These are phyloP conservation scores for Solanum lignicaule DNA, from an alignment of 257 asterid species.

Conservation along the genomic window DNA sequence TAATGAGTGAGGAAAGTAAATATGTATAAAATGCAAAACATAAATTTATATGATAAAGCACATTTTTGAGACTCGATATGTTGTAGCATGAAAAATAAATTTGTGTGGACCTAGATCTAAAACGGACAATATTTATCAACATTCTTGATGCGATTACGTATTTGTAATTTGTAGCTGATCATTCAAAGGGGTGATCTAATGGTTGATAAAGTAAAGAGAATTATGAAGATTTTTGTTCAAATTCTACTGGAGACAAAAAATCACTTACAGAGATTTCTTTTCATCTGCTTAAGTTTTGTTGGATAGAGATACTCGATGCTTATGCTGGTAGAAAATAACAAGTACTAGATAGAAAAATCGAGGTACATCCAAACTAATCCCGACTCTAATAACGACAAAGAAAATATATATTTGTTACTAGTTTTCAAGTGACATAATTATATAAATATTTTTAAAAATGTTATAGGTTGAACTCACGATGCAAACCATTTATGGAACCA, in stretches of 20 bases:
- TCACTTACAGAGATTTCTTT: not conserved
- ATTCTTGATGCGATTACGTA: not conserved
- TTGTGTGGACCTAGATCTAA: too few species aligned
- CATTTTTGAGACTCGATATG: too few species aligned
- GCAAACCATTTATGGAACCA: not conserved
- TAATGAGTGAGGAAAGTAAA: not conserved
- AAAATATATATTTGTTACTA: not conserved
- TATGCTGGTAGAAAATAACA: not conserved
- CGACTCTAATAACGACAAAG: not conserved
- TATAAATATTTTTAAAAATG: not conserved
- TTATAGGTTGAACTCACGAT: not conserved
- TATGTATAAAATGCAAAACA: not conserved
- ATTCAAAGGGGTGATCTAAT: not conserved
- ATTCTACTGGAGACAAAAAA: not conserved
- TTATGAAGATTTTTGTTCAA: not conserved
- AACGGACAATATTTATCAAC: not conserved
- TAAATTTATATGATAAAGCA: too few species aligned
- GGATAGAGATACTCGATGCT: not conserved
- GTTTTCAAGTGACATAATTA: not conserved
- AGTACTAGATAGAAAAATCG: accelerated
- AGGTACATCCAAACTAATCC: not conserved
- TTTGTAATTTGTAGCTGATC: not conserved
- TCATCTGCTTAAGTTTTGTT: not conserved
- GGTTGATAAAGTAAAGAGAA: not conserved
- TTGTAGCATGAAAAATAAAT: not conserved